These are phyloP conservation scores for Fusarium mexicanum DNA, from an alignment of 2,329 filamentous ascomycete species.

Conservation along the genomic window DNA sequence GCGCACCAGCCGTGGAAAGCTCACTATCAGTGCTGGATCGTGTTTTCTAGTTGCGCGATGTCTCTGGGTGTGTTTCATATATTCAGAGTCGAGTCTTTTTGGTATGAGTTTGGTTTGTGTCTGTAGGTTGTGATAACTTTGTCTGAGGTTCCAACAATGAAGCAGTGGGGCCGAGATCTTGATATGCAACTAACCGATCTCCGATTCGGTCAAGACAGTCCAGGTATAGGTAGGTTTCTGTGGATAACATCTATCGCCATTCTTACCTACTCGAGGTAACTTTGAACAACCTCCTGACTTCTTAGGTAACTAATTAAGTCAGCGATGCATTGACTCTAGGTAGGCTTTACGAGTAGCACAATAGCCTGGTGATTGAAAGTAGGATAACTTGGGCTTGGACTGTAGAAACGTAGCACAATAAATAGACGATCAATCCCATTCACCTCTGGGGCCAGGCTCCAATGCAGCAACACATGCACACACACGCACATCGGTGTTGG, in stretches of 20 bases:
- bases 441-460: neutral
- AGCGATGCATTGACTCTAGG: neutral
- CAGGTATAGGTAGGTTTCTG: neutral
- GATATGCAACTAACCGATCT: constrained; percentile 41
- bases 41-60: neutral
- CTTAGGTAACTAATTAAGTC: neutral
- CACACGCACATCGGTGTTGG: neutral
- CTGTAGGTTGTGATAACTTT: neutral
- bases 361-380: neutral
- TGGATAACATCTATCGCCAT: neutral
- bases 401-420: too few species aligned
- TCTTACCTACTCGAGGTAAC: neutral
- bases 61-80: neutral
- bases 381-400: neutral
- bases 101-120: neutral
- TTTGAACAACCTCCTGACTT: neutral
- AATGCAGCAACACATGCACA: neutral
- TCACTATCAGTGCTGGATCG: neutral
- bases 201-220: neutral
- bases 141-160: neutral
- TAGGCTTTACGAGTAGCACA: neutral
- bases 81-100: neutral
- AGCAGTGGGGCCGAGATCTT: constrained; percentile 23
- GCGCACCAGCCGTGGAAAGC: neutral
- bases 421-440: neutral